These are phyloP conservation scores for Hansenula anomala DNA, from an alignment of 1,139 yeast genomes.

Conservation along the genomic window DNA sequence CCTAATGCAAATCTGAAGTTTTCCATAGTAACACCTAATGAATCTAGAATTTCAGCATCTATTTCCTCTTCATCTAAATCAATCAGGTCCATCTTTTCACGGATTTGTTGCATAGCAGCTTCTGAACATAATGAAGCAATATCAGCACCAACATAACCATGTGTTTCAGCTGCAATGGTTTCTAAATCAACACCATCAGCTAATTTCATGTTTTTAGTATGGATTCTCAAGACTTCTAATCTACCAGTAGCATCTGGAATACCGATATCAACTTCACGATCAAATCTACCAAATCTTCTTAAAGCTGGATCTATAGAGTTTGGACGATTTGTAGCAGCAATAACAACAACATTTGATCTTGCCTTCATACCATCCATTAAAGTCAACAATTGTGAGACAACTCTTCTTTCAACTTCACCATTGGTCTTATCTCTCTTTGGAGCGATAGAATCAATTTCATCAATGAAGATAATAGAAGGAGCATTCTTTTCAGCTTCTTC, in stretches of 20 bases:
- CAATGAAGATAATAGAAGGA: conserved; percentile 95
- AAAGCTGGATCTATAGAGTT: conserved; percentile 98
- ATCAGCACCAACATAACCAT: conserved; percentile 98
- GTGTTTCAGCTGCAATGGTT: conserved; percentile 86
- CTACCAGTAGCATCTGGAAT: conserved; percentile 99
- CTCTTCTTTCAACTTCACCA: conserved; percentile 98
- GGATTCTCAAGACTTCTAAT: conserved; percentile 88
- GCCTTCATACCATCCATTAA: conserved; percentile 99
- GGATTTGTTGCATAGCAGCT: conserved; percentile 97
- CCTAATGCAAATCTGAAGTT: conserved; percentile 97
- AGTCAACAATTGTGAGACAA: conserved; percentile 93
- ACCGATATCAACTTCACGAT: conserved; percentile 98
- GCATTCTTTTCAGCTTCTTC: conserved; percentile 99
- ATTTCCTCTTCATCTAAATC: conserved; percentile 97
- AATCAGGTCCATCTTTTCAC: conserved; percentile 98
- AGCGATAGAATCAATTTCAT: conserved; percentile 97
- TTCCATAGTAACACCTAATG: conserved; percentile 98
- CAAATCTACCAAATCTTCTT: conserved; percentile 98
- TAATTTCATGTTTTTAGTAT: conserved; percentile 96
- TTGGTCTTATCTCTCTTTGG: conserved; percentile 99
- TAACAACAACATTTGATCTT: conserved; percentile 92
- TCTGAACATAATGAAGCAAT: conserved; percentile 93
- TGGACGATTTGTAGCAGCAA: conserved; percentile 95
- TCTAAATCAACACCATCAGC: conserved; percentile 94
- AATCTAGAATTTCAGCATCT: conserved; percentile 94